Conservation (phyloP, 306 rosid species). For the Prunus persica region Prunus_persica_NCBIv2 NC_034013.1:12352501-12353000, state of each 20-base stretch:
- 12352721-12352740: constrained; percentile 65
- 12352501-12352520: not conserved
- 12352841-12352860: constrained; percentile 90
- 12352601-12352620: not conserved
- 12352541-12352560: not conserved
- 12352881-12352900: constrained; percentile 81
- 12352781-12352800: constrained; percentile 75
- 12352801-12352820: constrained; percentile 96
- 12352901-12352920: constrained; percentile 82
- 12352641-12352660: not conserved
- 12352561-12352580: not conserved
- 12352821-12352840: constrained; percentile 97
- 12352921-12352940: constrained; percentile 94
- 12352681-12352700: constrained; percentile 86
- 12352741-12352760: constrained; percentile 53
- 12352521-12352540: not conserved
- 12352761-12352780: constrained; percentile 84
- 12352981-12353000: constrained; percentile 93
- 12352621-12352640: not conserved
- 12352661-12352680: constrained; percentile 11
- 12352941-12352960: constrained; percentile 91
- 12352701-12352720: constrained; percentile 89
- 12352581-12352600: not conserved
- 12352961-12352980: constrained; percentile 68
- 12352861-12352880: constrained; percentile 76